Conservation (phyloP, 371 early-diverging fungal genomes). For the Rhizopus sp. region DNA sequence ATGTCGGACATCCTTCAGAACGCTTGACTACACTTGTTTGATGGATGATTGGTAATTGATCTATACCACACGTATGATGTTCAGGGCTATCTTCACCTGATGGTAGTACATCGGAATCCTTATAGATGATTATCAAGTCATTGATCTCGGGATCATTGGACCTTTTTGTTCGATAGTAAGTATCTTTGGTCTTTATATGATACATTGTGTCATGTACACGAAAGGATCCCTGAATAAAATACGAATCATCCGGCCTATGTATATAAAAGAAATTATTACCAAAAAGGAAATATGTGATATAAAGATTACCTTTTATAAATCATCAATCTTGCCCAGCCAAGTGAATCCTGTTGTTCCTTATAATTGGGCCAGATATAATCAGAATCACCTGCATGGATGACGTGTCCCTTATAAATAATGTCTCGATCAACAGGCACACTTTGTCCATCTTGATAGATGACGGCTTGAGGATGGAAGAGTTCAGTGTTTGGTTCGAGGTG, state of each 20-base stretch:
- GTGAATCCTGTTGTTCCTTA: slow-evolving; percentile 8
- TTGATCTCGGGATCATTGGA: slow-evolving; percentile 51
- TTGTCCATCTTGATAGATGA: not conserved
- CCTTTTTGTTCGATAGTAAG: slow-evolving; percentile 59
- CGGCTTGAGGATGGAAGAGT: slow-evolving; percentile 72
- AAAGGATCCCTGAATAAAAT: slow-evolving; percentile 67
- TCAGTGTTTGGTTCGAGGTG: slow-evolving; percentile 74
- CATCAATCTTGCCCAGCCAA: slow-evolving; percentile 72
- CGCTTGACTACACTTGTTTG: slow-evolving; percentile 4
- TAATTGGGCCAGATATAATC: not conserved
- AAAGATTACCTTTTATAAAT: slow-evolving; percentile 27
- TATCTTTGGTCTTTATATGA: slow-evolving; percentile 60
- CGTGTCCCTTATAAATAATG: slow-evolving; percentile 18
- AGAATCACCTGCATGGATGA: not conserved
- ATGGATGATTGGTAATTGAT: slow-evolving; percentile 7
- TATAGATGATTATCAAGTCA: slow-evolving; percentile 65
- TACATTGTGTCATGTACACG: slow-evolving; percentile 54
- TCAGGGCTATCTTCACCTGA: not conserved
- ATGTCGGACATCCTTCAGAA: slow-evolving; percentile 21
- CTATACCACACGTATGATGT: slow-evolving; percentile 24
- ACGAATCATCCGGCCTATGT: slow-evolving; percentile 31
- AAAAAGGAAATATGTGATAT: not conserved
- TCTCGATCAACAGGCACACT: not conserved
- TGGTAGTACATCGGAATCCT: slow-evolving; percentile 57
- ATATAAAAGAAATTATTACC: not conserved